Evolutionary conservation across 2,329 filamentous ascomycete species (phyloP).

Genomic region (Furcasterigmium furcatum): DNA sequence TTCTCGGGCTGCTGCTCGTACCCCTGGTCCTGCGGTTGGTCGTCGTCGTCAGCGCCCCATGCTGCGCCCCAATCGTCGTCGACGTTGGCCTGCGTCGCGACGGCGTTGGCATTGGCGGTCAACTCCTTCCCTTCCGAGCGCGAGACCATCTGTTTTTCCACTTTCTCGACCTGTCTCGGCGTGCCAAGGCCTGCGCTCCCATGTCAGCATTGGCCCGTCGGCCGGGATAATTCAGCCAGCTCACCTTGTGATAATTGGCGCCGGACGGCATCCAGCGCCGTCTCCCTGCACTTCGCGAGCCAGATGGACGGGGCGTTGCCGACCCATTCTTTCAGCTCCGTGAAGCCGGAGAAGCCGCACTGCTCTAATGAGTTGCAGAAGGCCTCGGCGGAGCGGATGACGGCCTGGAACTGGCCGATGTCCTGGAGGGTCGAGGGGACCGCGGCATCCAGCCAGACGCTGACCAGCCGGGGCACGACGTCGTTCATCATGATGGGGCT

Average conservation of each 20-base stretch:
- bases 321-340: conserved; percentile 74
- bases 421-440: conserved; percentile 73
- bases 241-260: conserved; percentile 61
- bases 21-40: conserved; percentile 11
- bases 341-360: conserved; percentile 59
- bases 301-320: conserved; percentile 77
- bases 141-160: conserved; percentile 79
- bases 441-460: conserved; percentile 69
- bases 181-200: conserved; percentile 45
- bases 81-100: conserved; percentile 25
- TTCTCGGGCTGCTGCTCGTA: conserved; percentile 13
- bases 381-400: conserved; percentile 59
- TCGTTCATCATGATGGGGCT: conserved; percentile 68
- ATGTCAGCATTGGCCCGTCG: background rate
- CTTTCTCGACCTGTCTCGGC: conserved; percentile 71
- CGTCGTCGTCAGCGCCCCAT: conserved; percentile 70
- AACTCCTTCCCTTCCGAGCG: conserved; percentile 64
- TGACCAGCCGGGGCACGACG: conserved; percentile 65
- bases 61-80: conserved; percentile 72
- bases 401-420: conserved; percentile 67
- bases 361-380: conserved; percentile 64
- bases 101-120: conserved; percentile 46
- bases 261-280: conserved; percentile 72
- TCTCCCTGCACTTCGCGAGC: conserved; percentile 80
- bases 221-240: too few species aligned